These are phyloP conservation scores for Blastobotrys petasosporus DNA, from an alignment of 1,139 yeast species.

Conservation along the genomic window DNA sequence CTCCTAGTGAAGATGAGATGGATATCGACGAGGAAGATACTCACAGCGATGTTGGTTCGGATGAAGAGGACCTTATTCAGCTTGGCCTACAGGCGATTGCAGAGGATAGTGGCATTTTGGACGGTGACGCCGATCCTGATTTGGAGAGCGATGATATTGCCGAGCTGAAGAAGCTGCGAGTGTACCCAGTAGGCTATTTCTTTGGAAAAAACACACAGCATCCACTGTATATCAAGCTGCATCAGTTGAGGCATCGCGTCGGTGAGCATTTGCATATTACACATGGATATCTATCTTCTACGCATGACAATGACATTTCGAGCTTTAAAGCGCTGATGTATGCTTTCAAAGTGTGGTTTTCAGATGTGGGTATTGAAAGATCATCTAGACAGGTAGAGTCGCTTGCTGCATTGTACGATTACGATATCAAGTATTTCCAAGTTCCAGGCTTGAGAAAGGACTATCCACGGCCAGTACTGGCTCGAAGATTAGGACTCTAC, in stretches of 20 bases:
- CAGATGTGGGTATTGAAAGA: constrained; percentile 75
- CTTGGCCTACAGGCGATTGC: constrained; percentile 18
- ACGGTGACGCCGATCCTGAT: constrained; percentile 26
- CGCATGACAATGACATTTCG: constrained; percentile 63
- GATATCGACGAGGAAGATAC: constrained; percentile 29
- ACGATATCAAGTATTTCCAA: constrained; percentile 43
- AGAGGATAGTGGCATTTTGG: constrained; percentile 30
- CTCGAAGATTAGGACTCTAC: constrained; percentile 67
- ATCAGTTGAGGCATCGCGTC: constrained; percentile 52
- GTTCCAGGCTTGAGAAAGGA: constrained; percentile 57
- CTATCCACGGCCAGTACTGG: constrained; percentile 71
- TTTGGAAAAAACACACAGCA: constrained; percentile 39
- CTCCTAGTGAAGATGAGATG: constrained; percentile 33
- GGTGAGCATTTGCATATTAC: constrained; percentile 66
- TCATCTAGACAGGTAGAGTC: constrained; percentile 52
- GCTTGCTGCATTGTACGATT: constrained; percentile 41
- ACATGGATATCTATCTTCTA: constrained; percentile 43
- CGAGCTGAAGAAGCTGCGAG: constrained; percentile 29
- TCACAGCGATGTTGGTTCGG: constrained; percentile 15
- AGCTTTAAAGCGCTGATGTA: constrained; percentile 60
- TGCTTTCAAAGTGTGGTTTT: constrained; percentile 72
- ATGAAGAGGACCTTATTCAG: constrained; percentile 16
- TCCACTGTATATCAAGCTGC: constrained; percentile 54
- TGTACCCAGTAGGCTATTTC: constrained; percentile 40
- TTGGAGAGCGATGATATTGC: constrained; percentile 41